Conservation (phyloP, 225 moss, liverwort and hornwort genomes). For the Pseudoscleropodium purum region DNA sequence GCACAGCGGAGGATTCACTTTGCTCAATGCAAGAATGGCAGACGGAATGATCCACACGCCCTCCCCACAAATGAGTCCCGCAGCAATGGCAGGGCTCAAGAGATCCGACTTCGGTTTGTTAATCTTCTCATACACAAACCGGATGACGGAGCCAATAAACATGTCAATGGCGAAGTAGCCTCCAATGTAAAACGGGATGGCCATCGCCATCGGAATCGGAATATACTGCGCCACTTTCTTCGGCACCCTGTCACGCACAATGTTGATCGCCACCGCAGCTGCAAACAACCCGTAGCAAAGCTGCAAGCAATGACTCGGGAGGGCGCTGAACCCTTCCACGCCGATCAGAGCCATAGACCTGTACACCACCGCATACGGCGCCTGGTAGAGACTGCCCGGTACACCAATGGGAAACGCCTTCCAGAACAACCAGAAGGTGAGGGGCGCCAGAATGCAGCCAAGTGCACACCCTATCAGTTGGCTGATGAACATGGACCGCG, state of each 20-base stretch:
- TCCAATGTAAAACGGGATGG: slow-evolving; percentile 88
- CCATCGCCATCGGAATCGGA: slow-evolving; percentile 96
- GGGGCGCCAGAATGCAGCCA: slow-evolving; percentile 70
- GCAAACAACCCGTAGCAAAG: slow-evolving; percentile 52
- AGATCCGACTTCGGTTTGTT: slow-evolving; percentile 56
- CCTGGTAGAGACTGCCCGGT: slow-evolving; percentile 55
- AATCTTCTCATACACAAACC: slow-evolving; percentile 53
- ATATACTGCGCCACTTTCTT: slow-evolving; percentile 30
- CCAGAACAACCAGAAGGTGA: slow-evolving; percentile 88
- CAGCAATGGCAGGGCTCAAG: slow-evolving; percentile 57
- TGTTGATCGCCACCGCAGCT: slow-evolving; percentile 47
- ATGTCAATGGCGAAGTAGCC: slow-evolving; percentile 92
- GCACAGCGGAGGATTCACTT: slow-evolving; percentile 77
- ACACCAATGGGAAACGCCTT: slow-evolving; percentile 72
- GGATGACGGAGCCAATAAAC: slow-evolving; percentile 66
- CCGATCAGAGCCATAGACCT: slow-evolving; percentile 81
- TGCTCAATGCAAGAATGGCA: slow-evolving; percentile 56
- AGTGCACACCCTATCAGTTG: slow-evolving; percentile 56
- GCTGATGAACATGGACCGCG: slow-evolving; percentile 91
- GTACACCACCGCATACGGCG: slow-evolving; percentile 73
- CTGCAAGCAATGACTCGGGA: slow-evolving; percentile 66
- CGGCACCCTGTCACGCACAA: slow-evolving; percentile 50
- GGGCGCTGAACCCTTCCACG: slow-evolving; percentile 63
- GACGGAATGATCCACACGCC: slow-evolving; percentile 83
- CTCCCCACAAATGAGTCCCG: slow-evolving; percentile 87